phyloP scores from a whole-genome alignment of 306 rosid genomes.

The Prunus mongolica region DNA sequence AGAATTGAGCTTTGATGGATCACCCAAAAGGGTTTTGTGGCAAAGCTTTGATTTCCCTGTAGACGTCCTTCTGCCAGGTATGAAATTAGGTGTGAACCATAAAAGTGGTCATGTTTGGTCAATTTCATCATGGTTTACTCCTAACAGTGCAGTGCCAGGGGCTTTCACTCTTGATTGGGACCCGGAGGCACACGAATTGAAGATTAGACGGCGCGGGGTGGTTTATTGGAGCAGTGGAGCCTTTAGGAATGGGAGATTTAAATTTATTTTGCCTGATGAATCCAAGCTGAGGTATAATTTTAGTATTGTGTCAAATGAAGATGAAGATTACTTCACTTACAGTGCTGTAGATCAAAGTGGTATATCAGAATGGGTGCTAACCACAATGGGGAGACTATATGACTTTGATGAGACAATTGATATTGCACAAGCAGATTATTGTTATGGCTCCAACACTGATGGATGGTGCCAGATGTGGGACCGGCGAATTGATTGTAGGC shows the following conservation, averaged over 20 bases:
- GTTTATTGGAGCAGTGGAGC: slow-evolving; percentile 13
- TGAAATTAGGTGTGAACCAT: slow-evolving; percentile 28
- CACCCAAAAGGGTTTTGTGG: not conserved
- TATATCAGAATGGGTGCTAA: not conserved
- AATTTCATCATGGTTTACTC: slow-evolving; percentile 1
- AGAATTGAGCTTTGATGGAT: not conserved
- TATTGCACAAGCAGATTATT: slow-evolving; percentile 6
- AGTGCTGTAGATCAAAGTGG: not conserved
- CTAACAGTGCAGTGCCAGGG: not conserved
- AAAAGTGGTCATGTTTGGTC: not conserved
- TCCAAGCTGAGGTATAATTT: not conserved
- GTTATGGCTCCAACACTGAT: not conserved
- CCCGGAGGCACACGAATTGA: not conserved
- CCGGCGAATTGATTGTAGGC: not conserved
- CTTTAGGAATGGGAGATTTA: not conserved
- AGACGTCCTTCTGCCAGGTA: slow-evolving; percentile 2
- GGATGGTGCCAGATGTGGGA: slow-evolving; percentile 4
- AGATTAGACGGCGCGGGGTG: not conserved
- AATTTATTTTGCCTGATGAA: not conserved
- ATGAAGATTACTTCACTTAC: slow-evolving; percentile 9
- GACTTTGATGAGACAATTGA: not conserved
- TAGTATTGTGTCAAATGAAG: not conserved
- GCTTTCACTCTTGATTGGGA: slow-evolving; percentile 33
- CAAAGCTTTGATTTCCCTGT: slow-evolving; percentile 1
- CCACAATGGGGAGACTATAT: not conserved